phyloP scores from a whole-genome alignment of 2,329 filamentous ascomycete genomes.

The Trichophyton benhamiae region DNA sequence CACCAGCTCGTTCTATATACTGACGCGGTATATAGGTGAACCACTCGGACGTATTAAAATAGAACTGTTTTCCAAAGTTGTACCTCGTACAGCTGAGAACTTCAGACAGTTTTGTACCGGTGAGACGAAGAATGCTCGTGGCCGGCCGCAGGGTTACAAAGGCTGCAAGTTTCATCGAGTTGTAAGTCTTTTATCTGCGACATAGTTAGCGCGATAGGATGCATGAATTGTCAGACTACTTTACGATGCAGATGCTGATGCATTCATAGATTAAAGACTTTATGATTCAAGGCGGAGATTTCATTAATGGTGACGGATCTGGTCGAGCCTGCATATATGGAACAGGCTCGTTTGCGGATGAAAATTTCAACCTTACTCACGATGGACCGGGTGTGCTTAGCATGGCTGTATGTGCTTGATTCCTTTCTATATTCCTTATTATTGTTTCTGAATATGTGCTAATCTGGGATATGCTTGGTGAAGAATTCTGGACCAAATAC shows the following conservation, averaged over 20 bases:
- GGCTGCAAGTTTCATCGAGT: conserved; percentile 88
- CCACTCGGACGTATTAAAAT: conserved; percentile 78
- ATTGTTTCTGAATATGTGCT: conserved; percentile 5
- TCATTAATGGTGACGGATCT: conserved; percentile 83
- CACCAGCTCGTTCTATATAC: background rate
- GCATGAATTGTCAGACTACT: background rate
- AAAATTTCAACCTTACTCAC: conserved; percentile 76
- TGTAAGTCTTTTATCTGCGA: conserved; percentile 40
- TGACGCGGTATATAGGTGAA: conserved; percentile 47
- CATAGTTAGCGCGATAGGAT: no score
- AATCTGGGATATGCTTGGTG: background rate
- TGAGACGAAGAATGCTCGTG: conserved; percentile 66
- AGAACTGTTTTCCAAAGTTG: conserved; percentile 74
- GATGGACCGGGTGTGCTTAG: conserved; percentile 68
- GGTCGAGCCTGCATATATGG: conserved; percentile 84
- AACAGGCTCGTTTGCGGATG: conserved; percentile 70
- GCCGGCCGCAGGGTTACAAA: conserved; percentile 84
- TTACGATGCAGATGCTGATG: background rate
- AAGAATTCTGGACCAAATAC: conserved; percentile 84
- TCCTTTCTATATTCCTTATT: background rate
- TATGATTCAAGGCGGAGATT: conserved; percentile 97
- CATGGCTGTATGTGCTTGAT: conserved; percentile 63
- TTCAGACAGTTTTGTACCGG: conserved; percentile 96
- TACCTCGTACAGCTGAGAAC: conserved; percentile 85
- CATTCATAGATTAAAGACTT: conserved; percentile 69